Evolutionary conservation across 768 basidiomycete genomes (phyloP), one percentile per base, ranked within the genome.

Genomic region (Symmetrospora coprosmae): DNA sequence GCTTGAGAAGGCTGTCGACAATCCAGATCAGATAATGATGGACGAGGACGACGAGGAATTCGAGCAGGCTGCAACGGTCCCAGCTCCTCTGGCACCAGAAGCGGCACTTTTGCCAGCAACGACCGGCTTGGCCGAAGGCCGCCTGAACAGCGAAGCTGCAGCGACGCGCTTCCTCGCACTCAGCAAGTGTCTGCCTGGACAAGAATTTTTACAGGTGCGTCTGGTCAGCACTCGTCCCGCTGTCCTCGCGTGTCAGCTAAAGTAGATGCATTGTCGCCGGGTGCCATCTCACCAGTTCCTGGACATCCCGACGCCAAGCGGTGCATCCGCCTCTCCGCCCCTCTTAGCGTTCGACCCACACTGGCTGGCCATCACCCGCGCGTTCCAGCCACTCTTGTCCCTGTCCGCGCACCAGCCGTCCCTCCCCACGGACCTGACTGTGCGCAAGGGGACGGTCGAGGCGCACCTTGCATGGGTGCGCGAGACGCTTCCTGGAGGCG

Each of bases 321-420:
- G 30, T n/a, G n/a, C n/a, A n/a, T n/a, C n/a, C 13, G 14, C 46
- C 14, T 23, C 30, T 0, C 39, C 35, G n/a, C 27, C 34, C 31
- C 17, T 27, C 2, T 21, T 64, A 40, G 53, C 60, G 3, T 64
- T 61, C 50, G 63, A 64, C 27, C 63, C 63, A 0, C 82, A 88
- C 70, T 99, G 94, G 94, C 81, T 97, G 46, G 90, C 89, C 0
- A 88, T 99, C 68, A 82, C 82, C 4, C 84, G 86, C 6, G 88
- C 87, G 0, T 85, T 91, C 65, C 80, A 88, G 62, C 82, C 83
- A 0, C 84, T 78, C 73, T 78, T 96, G 63, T 82, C 85, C 2
- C 77, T 78, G 4, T 66, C 70, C 3, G 74, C 68, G 6, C 66
- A 67, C 0, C 84, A 84, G 63, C 70, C 70, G 0, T 66, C 75